A percentile compares a stretch with the other conserved stretches of the same genome.
Evolutionary conservation across 345 rosid species (phyloP).

Genomic region (Hibiscus mutabilis): DNA sequence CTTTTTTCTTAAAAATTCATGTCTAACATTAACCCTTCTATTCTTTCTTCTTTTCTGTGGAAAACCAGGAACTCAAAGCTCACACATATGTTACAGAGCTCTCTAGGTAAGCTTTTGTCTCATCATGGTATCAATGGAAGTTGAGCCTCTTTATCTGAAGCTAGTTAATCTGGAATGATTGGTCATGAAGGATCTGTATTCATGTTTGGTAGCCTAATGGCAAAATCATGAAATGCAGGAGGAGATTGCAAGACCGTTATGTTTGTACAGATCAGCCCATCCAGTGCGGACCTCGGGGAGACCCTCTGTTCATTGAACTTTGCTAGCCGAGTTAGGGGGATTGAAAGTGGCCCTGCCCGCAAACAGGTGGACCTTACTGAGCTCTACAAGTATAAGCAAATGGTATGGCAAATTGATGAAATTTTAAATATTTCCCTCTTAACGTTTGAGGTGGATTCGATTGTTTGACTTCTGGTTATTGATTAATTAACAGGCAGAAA

Average conservation of each 20-base stretch:
- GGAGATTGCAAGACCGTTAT: conserved; percentile 93
- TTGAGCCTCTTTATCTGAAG: not conserved
- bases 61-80: conserved; percentile 89
- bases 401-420: conserved; percentile 34
- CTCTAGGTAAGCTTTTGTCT: conserved; percentile 54
- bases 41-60: conserved; percentile 3
- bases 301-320: conserved; percentile 88
- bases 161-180: not conserved
- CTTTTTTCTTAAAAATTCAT: too few relatives aligned
- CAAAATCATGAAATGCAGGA: conserved; percentile 40
- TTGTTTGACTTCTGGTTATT: conserved; percentile 1
- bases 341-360: conserved; percentile 89
- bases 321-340: conserved; percentile 81
- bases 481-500: conserved; percentile 54
- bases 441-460: not conserved
- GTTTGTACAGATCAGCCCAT: conserved; percentile 97
- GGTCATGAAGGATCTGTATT: not conserved
- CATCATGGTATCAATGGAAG: not conserved
- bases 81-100: conserved; percentile 93
- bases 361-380: conserved; percentile 67
- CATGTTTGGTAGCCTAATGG: not conserved
- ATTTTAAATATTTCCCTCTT: not conserved
- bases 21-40: not conserved
- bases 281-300: conserved; percentile 70
- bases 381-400: conserved; percentile 75